Percentiles rank a stretch among this genome's conserved stretches.
Evolutionary conservation across 768 basidiomycete species (phyloP).

Genomic region (Artomyces pyxidatus): DNA sequence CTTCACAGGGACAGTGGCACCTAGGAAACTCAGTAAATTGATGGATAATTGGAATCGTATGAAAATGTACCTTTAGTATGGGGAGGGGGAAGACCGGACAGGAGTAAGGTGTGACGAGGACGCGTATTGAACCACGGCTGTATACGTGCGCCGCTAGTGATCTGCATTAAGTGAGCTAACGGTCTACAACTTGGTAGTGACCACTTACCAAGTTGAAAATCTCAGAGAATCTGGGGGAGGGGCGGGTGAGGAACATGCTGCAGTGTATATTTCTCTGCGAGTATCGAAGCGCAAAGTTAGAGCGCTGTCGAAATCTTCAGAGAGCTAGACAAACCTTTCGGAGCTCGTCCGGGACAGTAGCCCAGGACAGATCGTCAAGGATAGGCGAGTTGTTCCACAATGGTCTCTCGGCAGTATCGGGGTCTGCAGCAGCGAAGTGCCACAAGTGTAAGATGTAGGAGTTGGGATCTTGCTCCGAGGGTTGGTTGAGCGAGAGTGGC

Average conservation of each 20-base stretch:
- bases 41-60: not conserved
- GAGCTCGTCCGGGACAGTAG: constrained; percentile 9
- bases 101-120: constrained; percentile 7
- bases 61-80: constrained; percentile 12
- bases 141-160: no score
- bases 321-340: constrained; percentile 6
- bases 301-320: not conserved
- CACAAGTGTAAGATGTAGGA: constrained; percentile 9
- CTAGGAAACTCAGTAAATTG: not conserved
- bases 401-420: constrained; percentile 11
- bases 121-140: constrained; percentile 11
- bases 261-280: constrained; percentile 13
- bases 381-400: constrained; percentile 5
- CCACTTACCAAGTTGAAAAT: constrained; percentile 12
- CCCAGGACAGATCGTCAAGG: constrained; percentile 14
- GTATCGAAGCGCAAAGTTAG: not conserved
- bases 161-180: no score
- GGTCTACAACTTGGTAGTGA: no score
- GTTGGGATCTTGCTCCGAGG: constrained; percentile 7
- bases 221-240: constrained; percentile 9
- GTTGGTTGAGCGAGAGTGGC: not conserved
- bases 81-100: constrained; percentile 11
- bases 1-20: constrained; percentile 11
- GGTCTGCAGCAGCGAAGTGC: constrained; percentile 15
- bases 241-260: constrained; percentile 11